These are phyloP conservation scores for Debaryomyces singareniensis DNA, from an alignment of 1,139 yeast genomes.

Conservation along the genomic window DNA sequence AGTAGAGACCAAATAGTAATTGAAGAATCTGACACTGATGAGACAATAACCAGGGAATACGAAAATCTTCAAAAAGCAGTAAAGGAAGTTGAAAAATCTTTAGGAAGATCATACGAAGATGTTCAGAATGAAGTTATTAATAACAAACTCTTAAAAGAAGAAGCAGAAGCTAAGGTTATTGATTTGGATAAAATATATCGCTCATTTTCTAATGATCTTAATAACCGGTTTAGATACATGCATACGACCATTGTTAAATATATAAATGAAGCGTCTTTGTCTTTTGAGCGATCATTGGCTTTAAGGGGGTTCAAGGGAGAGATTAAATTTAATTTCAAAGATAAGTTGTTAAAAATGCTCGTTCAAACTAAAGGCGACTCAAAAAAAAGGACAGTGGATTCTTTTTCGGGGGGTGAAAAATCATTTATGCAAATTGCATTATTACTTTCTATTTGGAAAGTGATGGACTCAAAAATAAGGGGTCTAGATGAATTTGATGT, in stretches of 20 bases:
- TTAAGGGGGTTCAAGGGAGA: conserved; percentile 74
- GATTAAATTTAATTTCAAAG: conserved; percentile 53
- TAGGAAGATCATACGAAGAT: conserved; percentile 32
- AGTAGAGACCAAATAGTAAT: conserved; percentile 22
- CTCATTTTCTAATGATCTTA: conserved; percentile 28
- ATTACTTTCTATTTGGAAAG: conserved; percentile 84
- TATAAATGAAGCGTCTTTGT: conserved; percentile 28
- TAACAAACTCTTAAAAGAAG: conserved; percentile 21
- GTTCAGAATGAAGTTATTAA: conserved; percentile 26
- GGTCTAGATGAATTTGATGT: conserved; percentile 98
- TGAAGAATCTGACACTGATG: conserved; percentile 25
- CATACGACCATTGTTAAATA: conserved; percentile 35
- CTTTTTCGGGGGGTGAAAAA: conserved; percentile 95
- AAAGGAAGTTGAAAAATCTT: conserved; percentile 28
- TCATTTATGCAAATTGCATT: conserved; percentile 90
- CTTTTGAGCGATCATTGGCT: conserved; percentile 54
- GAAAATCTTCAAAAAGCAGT: conserved; percentile 25
- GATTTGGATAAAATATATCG: conserved; percentile 19
- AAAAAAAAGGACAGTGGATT: conserved; percentile 63
- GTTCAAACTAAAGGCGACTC: conserved; percentile 58
- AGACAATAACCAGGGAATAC: conserved; percentile 31
- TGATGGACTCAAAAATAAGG: conserved; percentile 79
- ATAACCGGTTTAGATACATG: conserved; percentile 44
- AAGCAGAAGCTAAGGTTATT: conserved; percentile 18
- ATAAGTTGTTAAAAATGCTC: conserved; percentile 45